Base-by-base conservation (phyloP, 768 basidiomycete genomes). In the Pholiota microspora region DNA sequence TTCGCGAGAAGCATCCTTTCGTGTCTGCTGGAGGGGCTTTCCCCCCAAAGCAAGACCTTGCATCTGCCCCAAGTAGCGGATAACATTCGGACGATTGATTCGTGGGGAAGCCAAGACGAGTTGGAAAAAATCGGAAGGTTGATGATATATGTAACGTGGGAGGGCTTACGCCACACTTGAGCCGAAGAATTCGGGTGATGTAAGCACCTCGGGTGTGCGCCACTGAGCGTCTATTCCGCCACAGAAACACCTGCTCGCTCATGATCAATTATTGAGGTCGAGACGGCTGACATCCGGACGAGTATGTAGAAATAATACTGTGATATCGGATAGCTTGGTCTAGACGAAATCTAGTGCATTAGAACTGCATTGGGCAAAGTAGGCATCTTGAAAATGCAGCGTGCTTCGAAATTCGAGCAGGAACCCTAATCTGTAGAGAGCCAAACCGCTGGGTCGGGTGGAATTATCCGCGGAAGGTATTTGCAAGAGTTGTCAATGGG, bases 1-100 rank as follows among this genome's bases (percentile, higher is more conserved):
- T 89, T 88, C 59, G 80, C 60, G 23, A 89, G 67, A 28, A 88
- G 73, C 16, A 55, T 75, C 27, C 71, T 65, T 70, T 88, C 85
- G 53, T 68, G 62, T 59, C 71, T 72, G 2, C 69, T 69, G 7
- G 69, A 61, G 3, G 77, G 76, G 16, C 65, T 52, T 51, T 73
- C 69, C 5, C 74, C 72, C 72, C 71, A 75, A 46, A 59, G 40
- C 32, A 48, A 31, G 45, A 38, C 44, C 49, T 51, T 38, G 36
- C 44, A 49, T 35, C 9, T 24, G 7, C 32, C 34, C 54, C 53
- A 44, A 48, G 9, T 15, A 12, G 16, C 29, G 13, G 51, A 51
- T 13, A 51, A 24, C 51, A 51, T 51, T 9, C 10, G 13, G 12
- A 54, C 45, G 24, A 13, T 25, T 9, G 16, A 27, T 45, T 8